These are phyloP conservation scores for Aspergillus terreus DNA, from an alignment of 2,329 filamentous ascomycete species.

Conservation along the genomic window DNA sequence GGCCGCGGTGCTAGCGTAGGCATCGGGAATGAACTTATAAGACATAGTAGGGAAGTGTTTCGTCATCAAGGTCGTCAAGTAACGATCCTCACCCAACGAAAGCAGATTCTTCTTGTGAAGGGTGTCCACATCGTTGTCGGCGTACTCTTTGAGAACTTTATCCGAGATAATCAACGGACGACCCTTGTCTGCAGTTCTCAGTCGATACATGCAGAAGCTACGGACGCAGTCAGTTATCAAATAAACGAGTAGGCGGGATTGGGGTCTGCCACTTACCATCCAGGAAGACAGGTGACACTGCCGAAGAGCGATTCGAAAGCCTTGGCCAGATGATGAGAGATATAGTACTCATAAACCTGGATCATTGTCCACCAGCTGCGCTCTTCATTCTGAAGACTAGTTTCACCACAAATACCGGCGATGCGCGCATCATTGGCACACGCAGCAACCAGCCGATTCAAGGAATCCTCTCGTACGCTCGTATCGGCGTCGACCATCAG, in stretches of 20 bases:
- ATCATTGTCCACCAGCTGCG: conserved; percentile 99
- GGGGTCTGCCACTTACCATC: conserved; percentile 68
- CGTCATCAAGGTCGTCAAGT: conserved; percentile 94
- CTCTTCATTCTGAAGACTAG: conserved; percentile 91
- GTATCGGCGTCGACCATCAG: conserved; percentile 99
- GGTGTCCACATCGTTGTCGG: conserved; percentile 84
- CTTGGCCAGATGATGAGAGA: conserved; percentile 94
- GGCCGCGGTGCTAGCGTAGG: conserved; percentile 88
- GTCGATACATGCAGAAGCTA: conserved; percentile 98
- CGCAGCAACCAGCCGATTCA: conserved; percentile 87
- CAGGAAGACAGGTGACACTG: conserved; percentile 96
- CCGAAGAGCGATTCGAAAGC: conserved; percentile 97
- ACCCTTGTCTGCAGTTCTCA: conserved; percentile 89
- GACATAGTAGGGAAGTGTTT: conserved; percentile 95
- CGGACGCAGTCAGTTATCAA: conserved; percentile 27
- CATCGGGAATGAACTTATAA: conserved; percentile 93
- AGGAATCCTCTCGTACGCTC: conserved; percentile 82
- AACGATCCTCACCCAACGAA: conserved; percentile 94
- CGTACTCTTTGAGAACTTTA: conserved; percentile 81
- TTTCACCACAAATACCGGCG: conserved; percentile 95
- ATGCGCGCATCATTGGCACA: conserved; percentile 95
- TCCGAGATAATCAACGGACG: conserved; percentile 93
- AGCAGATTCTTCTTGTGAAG: conserved; percentile 92
- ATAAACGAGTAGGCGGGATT: neutral
- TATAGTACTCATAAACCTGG: conserved; percentile 99